These are phyloP conservation scores for Carallia pectinifolia DNA, from an alignment of 345 rosid genomes.

Conservation along the genomic window DNA sequence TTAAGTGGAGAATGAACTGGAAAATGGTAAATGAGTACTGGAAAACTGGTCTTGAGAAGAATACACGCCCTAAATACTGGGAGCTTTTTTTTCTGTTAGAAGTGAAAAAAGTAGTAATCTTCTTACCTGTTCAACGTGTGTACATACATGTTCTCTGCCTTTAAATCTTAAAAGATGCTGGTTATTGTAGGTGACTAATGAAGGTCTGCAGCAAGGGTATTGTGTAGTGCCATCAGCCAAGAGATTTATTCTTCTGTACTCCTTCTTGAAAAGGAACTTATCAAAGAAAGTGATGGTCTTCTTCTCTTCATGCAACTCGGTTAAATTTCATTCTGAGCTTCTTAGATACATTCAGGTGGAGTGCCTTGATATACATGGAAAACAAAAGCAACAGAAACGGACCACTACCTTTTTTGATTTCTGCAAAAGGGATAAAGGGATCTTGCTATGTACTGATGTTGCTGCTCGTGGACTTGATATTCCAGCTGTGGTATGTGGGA, in stretches of 20 bases:
- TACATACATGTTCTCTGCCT: slow-evolving; percentile 1
- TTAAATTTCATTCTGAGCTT: slow-evolving; percentile 82
- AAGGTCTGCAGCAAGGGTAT: slow-evolving; percentile 93
- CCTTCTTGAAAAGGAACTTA: slow-evolving; percentile 84
- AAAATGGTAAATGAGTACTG: too few species aligned
- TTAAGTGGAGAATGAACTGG: too few species aligned
- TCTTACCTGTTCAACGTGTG: neutral
- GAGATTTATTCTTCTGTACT: slow-evolving; percentile 80
- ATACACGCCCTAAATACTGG: too few species aligned
- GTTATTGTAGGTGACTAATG: slow-evolving; percentile 79
- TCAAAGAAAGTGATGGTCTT: slow-evolving; percentile 97
- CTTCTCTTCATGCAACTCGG: slow-evolving; percentile 98
- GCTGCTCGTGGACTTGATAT: slow-evolving; percentile 99
- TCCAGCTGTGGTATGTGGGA: slow-evolving; percentile 75
- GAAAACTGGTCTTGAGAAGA: too few species aligned
- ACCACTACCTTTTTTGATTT: slow-evolving; percentile 93
- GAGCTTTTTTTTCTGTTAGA: too few species aligned
- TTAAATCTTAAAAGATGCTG: slow-evolving; percentile 13
- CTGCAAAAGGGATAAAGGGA: slow-evolving; percentile 89
- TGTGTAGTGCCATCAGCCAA: slow-evolving; percentile 81
- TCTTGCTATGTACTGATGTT: slow-evolving; percentile 93
- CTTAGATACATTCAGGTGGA: slow-evolving; percentile 75
- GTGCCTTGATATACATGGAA: slow-evolving; percentile 86
- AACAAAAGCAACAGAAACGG: slow-evolving; percentile 86
- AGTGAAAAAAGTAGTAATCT: neutral